Evolutionary conservation across 352 stramenopile genomes (phyloP).

Genomic region (Phytopythium ostracodes): DNA sequence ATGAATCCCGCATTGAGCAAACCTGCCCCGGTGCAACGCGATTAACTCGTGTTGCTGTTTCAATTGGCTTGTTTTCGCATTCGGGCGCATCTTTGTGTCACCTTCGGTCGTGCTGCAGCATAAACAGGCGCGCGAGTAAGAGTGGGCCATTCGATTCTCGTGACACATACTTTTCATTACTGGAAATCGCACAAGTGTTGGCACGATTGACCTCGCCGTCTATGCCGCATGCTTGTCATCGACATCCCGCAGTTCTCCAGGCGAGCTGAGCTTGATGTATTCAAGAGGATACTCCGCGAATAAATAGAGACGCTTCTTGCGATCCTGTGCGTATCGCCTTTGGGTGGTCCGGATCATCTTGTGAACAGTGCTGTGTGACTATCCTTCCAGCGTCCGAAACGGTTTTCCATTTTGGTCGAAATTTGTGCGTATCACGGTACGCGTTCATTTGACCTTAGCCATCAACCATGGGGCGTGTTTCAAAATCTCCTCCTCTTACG

Average conservation of each 20-base stretch:
- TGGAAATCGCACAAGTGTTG: not conserved
- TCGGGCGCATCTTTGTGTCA: not conserved
- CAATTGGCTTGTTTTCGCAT: slow-evolving; percentile 3
- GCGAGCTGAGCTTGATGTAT: no score
- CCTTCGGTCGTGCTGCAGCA: not conserved
- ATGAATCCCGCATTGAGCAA: slow-evolving; percentile 2
- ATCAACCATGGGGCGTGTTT: not conserved
- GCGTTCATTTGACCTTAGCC: not conserved
- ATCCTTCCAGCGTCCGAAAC: no score
- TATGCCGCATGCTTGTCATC: not conserved
- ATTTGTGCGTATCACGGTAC: slow-evolving; percentile 1
- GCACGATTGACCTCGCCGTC: not conserved
- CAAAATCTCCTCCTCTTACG: not conserved
- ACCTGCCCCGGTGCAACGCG: not conserved
- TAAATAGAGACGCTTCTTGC: no score
- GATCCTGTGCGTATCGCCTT: no score
- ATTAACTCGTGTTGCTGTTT: not conserved
- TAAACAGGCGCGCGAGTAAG: slow-evolving; percentile 1
- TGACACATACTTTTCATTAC: not conserved
- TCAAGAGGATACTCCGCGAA: no score
- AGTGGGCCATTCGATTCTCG: slow-evolving; percentile 2
- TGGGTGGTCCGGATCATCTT: no score
- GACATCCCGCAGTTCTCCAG: no score
- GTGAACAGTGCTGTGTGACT: no score
- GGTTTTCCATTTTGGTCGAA: no score